Evolutionary conservation across 2,329 filamentous ascomycete genomes (phyloP), one percentile per base, ranked within the genome.

Genomic region (Aspergillus ruber): DNA sequence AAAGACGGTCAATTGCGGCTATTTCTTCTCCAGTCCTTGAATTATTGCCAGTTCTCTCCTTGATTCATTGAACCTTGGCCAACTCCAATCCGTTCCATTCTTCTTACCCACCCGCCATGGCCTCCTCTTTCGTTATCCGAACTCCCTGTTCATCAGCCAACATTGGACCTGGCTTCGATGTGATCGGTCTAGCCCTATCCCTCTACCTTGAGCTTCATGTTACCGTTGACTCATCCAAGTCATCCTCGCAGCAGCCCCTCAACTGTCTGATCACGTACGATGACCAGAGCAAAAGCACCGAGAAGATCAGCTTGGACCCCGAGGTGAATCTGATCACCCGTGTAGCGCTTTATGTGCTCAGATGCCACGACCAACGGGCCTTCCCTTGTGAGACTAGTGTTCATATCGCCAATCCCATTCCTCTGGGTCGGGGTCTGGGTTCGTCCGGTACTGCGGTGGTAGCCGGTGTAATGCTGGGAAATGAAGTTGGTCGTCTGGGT

Each of bases 161-260:
- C 76, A 96, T 97, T 65, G 91, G 89, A 58, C 91, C 91, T 43
- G 91, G 91, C 50, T 98, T 97, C 77, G 91, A 98, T 76, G 91
- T 96, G 61, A 95, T 97, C 67, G 72, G 93, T 58, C 84, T 98
- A 52, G 91, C 91, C 7, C 79, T 98, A 57, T 95, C 90, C 56
- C 84, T 96, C 69, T 95, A 91, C 74, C 86, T 98, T 55, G 90
- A 96, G 74, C 77, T 97, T 48, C 80, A 84, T 54, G 86, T 97
- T 67, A 88, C 84, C 53, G 78, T 94, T 62, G 81, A 86, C 68
- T 75, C 81, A 50, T 70, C 75, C 59, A 44, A 70, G 67, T 39
- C 61, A 13, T 58, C 63, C 23, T 63, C 65, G 23, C 50, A 65
- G 35, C 56, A 63, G 15, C 67, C 68, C 13, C 61, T 72, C 43